Conservation (phyloP, 305 asterid genomes). For the Coffea humblotiana region DNA sequence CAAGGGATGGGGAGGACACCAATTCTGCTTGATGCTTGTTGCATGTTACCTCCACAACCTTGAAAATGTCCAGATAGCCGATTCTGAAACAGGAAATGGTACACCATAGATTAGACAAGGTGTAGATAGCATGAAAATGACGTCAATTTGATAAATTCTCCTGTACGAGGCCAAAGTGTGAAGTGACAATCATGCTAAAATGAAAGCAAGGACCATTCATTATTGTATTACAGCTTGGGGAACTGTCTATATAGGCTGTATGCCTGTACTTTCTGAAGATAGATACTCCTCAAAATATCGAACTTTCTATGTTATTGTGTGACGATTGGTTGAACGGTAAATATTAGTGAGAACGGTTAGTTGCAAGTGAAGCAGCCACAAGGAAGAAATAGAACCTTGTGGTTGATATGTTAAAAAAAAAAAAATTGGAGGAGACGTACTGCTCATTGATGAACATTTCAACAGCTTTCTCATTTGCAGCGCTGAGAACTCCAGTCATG, state of each 20-base stretch:
- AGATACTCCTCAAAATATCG: not conserved
- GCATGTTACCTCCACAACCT: constrained; percentile 88
- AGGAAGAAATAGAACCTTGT: not conserved
- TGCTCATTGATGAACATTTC: constrained; percentile 80
- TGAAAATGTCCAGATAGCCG: constrained; percentile 83
- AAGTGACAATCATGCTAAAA: not conserved
- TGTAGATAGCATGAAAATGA: not conserved
- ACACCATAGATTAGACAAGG: not conserved
- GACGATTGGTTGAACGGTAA: not conserved
- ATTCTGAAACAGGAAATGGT: constrained; percentile 50
- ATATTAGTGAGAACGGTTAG: not conserved
- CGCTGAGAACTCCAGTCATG: constrained; percentile 98
- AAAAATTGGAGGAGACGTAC: constrained; percentile 39
- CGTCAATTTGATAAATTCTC: not conserved
- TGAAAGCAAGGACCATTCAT: not conserved
- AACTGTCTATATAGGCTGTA: not conserved
- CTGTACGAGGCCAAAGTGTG: too few relatives aligned
- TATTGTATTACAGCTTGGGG: not conserved
- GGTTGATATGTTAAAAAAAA: not conserved
- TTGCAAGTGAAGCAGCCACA: not conserved
- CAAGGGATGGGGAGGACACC: constrained; percentile 68
- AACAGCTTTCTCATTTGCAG: constrained; percentile 95
- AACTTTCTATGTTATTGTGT: not conserved
- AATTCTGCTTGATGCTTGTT: constrained; percentile 66
- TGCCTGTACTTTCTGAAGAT: not conserved